phyloP scores from a whole-genome alignment of 192 early-diverging fungal genomes.

The Pecoramyces ruminantium region DNA sequence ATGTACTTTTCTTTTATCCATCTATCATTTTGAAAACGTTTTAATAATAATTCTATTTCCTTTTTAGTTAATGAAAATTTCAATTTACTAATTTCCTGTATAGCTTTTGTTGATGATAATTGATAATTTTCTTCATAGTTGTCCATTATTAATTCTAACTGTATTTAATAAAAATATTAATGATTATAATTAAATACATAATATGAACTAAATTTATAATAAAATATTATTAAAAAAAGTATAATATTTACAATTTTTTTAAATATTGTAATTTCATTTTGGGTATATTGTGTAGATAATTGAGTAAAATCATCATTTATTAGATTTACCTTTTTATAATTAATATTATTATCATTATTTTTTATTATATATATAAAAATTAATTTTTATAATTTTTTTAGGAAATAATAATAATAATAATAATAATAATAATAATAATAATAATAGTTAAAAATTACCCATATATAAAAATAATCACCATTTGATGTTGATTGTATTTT shows the following conservation, averaged over 20 bases:
- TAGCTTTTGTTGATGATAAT: background rate
- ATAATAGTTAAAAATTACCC: no score
- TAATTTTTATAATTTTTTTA: no score
- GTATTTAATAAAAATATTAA: no score
- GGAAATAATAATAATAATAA: no score
- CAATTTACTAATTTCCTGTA: background rate
- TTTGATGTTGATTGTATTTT: background rate
- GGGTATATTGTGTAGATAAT: background rate
- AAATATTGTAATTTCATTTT: background rate
- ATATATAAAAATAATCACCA: background rate
- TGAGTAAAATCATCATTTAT: background rate
- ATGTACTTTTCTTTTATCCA: background rate
- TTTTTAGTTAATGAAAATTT: background rate
- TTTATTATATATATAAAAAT: no score
- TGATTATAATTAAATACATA: no score
- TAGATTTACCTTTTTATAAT: background rate
- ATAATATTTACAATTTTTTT: background rate
- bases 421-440: no score
- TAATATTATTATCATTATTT: no score
- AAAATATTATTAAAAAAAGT: no score
- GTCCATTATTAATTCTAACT: background rate
- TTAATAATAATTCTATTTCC: background rate
- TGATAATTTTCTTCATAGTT: background rate
- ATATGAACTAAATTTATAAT: no score
- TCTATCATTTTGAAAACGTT: background rate